Base-by-base conservation (phyloP, 2,329 filamentous ascomycete genomes). In the Cucurbitaria berberidis region DNA sequence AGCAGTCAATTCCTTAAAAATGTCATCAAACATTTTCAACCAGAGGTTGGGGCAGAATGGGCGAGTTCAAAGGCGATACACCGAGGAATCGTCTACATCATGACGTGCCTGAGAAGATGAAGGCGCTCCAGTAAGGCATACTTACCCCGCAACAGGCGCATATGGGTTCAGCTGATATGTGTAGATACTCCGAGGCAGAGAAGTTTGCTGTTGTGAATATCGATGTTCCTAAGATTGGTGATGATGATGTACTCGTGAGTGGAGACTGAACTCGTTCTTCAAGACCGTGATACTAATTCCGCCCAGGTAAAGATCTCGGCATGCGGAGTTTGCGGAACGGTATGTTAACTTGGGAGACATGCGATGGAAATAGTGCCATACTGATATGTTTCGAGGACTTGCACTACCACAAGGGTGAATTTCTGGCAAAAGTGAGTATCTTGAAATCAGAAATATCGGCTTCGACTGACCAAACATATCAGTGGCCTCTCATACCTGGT, bases 321-420 rank as follows among this genome's bases (percentile, higher is more conserved):
- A 5, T 67, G 64, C 21, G 64, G 64, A 22, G 62, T 67, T 16
- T 67, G 64, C 39, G 62, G 64, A 13, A 67, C 64, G 26, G 61
- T 62, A 53, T 38, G 58, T 48, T 16, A 9, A 16, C 29, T 9
- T 10, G 1, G 8, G 4, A 19, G 10, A 5, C 16, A 18, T 24
- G 1, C 4, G 19, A 5, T 18, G 2, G 24, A 26, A 3, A 8
- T 16, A 18, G 13, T 18, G 3, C 15, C 16, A 10, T 27, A 39
- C 58, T 57, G 15, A 57, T 8, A n/a, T n/a, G 16, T 16, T 1
- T 9, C 8, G 21, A 64, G 61, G 64, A 67, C 24, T 43, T 67
- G 13, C 64, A 67, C 26, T 66, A 66, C 15, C 64, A 67, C 42
- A 67, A 66, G 38, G 64, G 64, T 7, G 64, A 67, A 40, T 67